Evolutionary conservation across 2,329 filamentous ascomycete species (phyloP).

Genomic region (Aspergillus ibericus): DNA sequence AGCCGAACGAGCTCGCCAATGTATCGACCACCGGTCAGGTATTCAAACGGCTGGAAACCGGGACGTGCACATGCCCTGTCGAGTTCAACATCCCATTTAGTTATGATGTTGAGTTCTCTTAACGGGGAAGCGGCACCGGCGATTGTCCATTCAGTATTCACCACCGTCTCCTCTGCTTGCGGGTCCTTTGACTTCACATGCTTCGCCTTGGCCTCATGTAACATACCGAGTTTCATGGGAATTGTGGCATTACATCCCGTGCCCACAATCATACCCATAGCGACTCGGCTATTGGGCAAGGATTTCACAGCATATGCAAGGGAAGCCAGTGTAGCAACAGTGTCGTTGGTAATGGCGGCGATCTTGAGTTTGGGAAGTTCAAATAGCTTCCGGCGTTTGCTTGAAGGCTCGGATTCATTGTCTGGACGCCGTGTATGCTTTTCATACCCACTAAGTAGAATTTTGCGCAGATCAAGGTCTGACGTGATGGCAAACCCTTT

Average conservation of each 20-base stretch:
- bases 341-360: slow-evolving; percentile 76
- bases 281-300: slow-evolving; percentile 61
- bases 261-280: slow-evolving; percentile 78
- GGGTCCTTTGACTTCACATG: slow-evolving; percentile 49
- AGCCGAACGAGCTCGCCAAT: slow-evolving; percentile 74
- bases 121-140: slow-evolving; percentile 71
- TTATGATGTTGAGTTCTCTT: slow-evolving; percentile 60
- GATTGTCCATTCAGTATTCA: slow-evolving; percentile 85
- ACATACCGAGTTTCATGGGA: slow-evolving; percentile 62
- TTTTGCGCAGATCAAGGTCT: slow-evolving; percentile 55
- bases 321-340: slow-evolving; percentile 75
- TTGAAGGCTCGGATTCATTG: slow-evolving; percentile 42
- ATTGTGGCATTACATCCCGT: slow-evolving; percentile 82
- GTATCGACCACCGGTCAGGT: slow-evolving; percentile 79
- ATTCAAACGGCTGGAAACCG: slow-evolving; percentile 79
- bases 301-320: slow-evolving; percentile 71
- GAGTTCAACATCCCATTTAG: slow-evolving; percentile 67
- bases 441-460: slow-evolving; percentile 55
- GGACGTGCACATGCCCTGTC: slow-evolving; percentile 67
- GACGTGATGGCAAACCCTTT: slow-evolving; percentile 60
- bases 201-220: slow-evolving; percentile 64
- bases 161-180: slow-evolving; percentile 65
- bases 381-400: slow-evolving; percentile 47
- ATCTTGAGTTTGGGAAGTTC: slow-evolving; percentile 67
- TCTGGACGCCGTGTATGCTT: slow-evolving; percentile 48